Base-by-base conservation (phyloP, 2,329 filamentous ascomycete genomes). In the Westerdykella aurantiaca region DNA sequence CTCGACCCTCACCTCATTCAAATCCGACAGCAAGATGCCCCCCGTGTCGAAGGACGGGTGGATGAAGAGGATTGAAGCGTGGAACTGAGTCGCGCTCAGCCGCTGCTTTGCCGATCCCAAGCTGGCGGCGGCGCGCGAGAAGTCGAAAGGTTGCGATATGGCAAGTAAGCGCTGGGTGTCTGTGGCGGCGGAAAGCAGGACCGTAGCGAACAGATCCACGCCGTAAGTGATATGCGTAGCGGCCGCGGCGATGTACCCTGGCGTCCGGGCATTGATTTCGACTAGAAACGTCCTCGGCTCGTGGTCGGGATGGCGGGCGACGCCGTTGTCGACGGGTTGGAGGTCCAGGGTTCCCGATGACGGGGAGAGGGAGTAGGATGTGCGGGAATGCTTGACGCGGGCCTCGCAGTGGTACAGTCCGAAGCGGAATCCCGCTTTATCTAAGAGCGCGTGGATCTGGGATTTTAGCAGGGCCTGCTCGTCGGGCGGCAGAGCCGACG, bases 231-330 rank as follows among this genome's bases (percentile, higher is more conserved):
- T 31, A 0, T 41, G 16, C 12, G 37, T 37, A 9, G 46, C 46
- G n/a, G 40, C 37, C 17, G 42, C 41, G 3, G 41, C 46, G 12
- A 43, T 17, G 23, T 45, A 46, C 3, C 50, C 52, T 10, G 50
- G 48, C 3, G 52, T 42, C 2, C 52, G 48, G 16, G 46, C 42
- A 25, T 55, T 55, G 39, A 55, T 45, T 39, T 55, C 52, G 39
- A 47, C 43, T 3, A 55, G 45, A 18, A 39, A 53, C 17, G 42
- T 31, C 23, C 44, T 40, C 4, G 29, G 41, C 18, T 42, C 18
- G 16, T 21, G 18, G 18, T 21, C 18, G 6, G 18, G 18, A 21
- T 21, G 18, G 18, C 6, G 18, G 18, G 18, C 18, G 18, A 21
- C 18, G 18, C 18, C 18, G 18, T 21, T 21, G 18, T 21, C 18